These are phyloP conservation scores for Boechera stricta DNA, from an alignment of 345 rosid species.

Conservation along the genomic window DNA sequence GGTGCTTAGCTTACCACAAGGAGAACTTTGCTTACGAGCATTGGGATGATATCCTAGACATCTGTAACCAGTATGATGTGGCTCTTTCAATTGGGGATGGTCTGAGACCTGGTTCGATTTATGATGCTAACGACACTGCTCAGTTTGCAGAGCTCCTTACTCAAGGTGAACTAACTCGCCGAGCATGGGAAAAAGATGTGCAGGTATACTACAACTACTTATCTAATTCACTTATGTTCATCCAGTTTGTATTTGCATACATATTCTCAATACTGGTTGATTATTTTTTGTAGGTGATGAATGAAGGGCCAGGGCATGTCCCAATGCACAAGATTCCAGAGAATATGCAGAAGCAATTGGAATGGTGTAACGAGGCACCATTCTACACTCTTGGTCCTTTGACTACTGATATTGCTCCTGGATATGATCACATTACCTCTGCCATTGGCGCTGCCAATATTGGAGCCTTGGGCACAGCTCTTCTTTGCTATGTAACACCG, in stretches of 20 bases:
- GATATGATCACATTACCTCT: slow-evolving; percentile 97
- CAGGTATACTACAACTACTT: slow-evolving; percentile 58
- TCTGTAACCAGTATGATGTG: slow-evolving; percentile 94
- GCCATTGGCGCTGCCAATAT: slow-evolving; percentile 99
- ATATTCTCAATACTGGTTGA: not conserved
- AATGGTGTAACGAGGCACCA: slow-evolving; percentile 99
- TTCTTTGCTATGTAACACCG: slow-evolving; percentile 97
- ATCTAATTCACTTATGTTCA: not conserved
- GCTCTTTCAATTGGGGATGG: slow-evolving; percentile 98
- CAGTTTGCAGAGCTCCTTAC: slow-evolving; percentile 99
- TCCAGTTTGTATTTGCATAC: not conserved
- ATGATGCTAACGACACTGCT: slow-evolving; percentile 98
- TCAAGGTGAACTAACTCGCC: slow-evolving; percentile 95
- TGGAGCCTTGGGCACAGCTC: slow-evolving; percentile 98
- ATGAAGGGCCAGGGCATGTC: slow-evolving; percentile 97
- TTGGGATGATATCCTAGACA: slow-evolving; percentile 98
- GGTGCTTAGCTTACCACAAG: slow-evolving; percentile 95
- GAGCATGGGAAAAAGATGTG: slow-evolving; percentile 98
- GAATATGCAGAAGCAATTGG: slow-evolving; percentile 97
- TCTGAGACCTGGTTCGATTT: slow-evolving; percentile 93
- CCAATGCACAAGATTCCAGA: slow-evolving; percentile 99
- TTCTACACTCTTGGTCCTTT: slow-evolving; percentile 98
- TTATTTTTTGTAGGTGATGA: slow-evolving; percentile 72
- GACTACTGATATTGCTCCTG: slow-evolving; percentile 97
- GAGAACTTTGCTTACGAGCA: slow-evolving; percentile 98